phyloP scores from a whole-genome alignment of 2,329 filamentous ascomycete species.

The Chrysosporium keratinophilum region DNA sequence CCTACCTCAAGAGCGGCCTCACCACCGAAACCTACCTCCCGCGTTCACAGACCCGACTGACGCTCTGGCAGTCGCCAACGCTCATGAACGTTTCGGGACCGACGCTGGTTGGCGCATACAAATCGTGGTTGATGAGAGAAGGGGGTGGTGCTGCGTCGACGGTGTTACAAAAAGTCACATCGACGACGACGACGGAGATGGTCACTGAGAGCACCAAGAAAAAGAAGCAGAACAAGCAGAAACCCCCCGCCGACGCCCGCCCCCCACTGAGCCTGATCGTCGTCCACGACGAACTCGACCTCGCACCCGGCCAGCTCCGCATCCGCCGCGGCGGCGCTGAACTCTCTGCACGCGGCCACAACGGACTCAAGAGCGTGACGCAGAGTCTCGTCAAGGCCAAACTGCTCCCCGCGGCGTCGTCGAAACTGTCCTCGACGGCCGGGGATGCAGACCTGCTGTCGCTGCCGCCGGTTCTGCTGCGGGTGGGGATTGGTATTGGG shows the following conservation, averaged over 20 bases:
- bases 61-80: constrained; percentile 62
- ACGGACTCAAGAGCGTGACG: constrained; percentile 60
- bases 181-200: constrained; percentile 8
- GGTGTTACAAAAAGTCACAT: background rate
- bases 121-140: constrained; percentile 27
- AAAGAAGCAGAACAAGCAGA: constrained; percentile 16
- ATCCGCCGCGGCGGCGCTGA: constrained; percentile 50
- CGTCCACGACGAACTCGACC: constrained; percentile 81
- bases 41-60: constrained; percentile 44
- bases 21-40: constrained; percentile 40
- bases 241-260: background rate
- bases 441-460: too few species aligned
- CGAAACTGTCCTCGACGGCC: constrained; percentile 25
- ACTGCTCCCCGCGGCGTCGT: constrained; percentile 28
- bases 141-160: background rate
- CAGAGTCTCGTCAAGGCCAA: constrained; percentile 40
- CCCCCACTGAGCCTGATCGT: constrained; percentile 51
- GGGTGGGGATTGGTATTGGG: constrained; percentile 80
- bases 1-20: constrained; percentile 40
- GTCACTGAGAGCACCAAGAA: constrained; percentile 23
- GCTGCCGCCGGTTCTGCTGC: constrained; percentile 35
- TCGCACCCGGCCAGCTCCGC: constrained; percentile 55
- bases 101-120: constrained; percentile 58
- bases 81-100: constrained; percentile 79
- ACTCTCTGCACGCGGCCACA: constrained; percentile 58